Evolutionary conservation across 768 basidiomycete genomes (phyloP).

Genomic region (Suillus plorans): DNA sequence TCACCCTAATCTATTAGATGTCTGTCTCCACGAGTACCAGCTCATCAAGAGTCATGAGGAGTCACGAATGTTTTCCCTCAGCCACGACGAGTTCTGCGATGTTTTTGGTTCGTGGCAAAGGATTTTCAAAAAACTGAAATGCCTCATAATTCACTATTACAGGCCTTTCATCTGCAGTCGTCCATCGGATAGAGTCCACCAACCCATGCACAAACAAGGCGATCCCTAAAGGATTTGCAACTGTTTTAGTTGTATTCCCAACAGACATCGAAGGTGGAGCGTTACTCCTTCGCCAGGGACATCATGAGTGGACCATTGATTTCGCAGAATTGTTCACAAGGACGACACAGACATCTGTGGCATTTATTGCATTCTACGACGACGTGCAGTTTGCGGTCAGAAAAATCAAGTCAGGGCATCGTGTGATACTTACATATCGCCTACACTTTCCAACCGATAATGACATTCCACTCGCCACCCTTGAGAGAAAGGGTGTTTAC

Average conservation of each 20-base stretch:
- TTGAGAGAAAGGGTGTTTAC: background rate
- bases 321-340: slow-evolving; percentile 26
- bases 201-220: slow-evolving; percentile 32
- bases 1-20: background rate
- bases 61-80: background rate
- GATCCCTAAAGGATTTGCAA: slow-evolving; percentile 47
- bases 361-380: slow-evolving; percentile 43
- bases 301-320: slow-evolving; percentile 38
- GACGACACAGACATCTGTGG: slow-evolving; percentile 18
- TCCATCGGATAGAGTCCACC: background rate
- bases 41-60: background rate
- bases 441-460: slow-evolving; percentile 29
- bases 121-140: background rate
- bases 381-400: slow-evolving; percentile 47
- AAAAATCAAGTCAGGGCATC: slow-evolving; percentile 38
- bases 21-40: background rate
- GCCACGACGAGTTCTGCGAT: background rate
- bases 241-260: slow-evolving; percentile 52
- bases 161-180: background rate
- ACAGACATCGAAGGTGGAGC: slow-evolving; percentile 45
- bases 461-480: slow-evolving; percentile 36
- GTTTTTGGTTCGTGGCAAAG: background rate
- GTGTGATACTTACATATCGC: slow-evolving; percentile 47
- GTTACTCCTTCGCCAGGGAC: slow-evolving; percentile 36
- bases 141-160: background rate